These are phyloP conservation scores for Hypomyces perniciosus DNA, from an alignment of 2,329 filamentous ascomycete genomes.

Conservation along the genomic window DNA sequence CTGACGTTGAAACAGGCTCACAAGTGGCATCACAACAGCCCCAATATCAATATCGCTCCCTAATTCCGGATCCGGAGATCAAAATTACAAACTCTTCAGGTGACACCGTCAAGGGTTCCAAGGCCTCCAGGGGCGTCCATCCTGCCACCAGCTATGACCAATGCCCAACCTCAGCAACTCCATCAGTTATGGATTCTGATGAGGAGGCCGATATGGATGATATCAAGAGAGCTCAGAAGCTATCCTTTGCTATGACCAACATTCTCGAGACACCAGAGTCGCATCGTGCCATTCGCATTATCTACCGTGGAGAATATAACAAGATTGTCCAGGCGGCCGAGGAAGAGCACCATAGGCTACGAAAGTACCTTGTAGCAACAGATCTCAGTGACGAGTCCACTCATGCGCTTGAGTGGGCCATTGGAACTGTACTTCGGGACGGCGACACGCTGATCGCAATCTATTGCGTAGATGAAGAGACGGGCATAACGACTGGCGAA, in stretches of 20 bases:
- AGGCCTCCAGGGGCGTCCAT: conserved; percentile 54
- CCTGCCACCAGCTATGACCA: conserved; percentile 81
- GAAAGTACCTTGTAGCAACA: conserved; percentile 93
- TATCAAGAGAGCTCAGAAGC: conserved; percentile 79
- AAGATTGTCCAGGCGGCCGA: conserved; percentile 72
- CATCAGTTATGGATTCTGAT: conserved; percentile 69
- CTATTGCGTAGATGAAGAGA: conserved; percentile 89
- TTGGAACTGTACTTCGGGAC: conserved; percentile 88
- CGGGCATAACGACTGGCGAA: conserved; percentile 45
- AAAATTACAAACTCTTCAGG: conserved; percentile 58
- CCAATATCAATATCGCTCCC: conserved; percentile 53
- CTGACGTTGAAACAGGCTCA: conserved; percentile 38
- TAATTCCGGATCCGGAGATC: conserved; percentile 61
- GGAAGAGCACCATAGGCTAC: conserved; percentile 68
- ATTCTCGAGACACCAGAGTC: conserved; percentile 69
- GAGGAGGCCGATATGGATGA: conserved; percentile 79
- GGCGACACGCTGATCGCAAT: conserved; percentile 91
- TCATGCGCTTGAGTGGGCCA: conserved; percentile 95
- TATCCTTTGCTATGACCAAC: conserved; percentile 73
- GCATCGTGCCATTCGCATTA: conserved; percentile 79
- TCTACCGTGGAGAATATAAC: conserved; percentile 80
- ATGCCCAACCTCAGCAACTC: conserved; percentile 48
- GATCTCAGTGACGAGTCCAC: conserved; percentile 92
- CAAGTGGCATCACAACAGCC: conserved; percentile 46
- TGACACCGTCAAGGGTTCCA: conserved; percentile 50